Evolutionary conservation across 768 basidiomycete genomes (phyloP).

Genomic region (Phlegmacium glaucopus): DNA sequence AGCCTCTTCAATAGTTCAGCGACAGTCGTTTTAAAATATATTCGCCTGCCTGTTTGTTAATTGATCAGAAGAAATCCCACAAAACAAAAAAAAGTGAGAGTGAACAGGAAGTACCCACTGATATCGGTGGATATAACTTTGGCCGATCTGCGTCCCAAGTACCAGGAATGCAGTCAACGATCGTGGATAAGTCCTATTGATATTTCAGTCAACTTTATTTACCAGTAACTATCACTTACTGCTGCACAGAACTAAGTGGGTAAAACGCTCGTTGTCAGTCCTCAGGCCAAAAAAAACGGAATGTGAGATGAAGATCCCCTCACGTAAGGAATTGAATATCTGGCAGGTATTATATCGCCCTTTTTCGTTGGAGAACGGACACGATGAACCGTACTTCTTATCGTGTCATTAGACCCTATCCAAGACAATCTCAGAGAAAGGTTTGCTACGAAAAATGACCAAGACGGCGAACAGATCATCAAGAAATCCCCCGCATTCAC

Average conservation of each 20-base stretch:
- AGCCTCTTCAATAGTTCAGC: not conserved
- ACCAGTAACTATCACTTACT: conserved; percentile 17
- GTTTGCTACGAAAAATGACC: too few relatives aligned
- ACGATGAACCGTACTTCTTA: conserved; percentile 51
- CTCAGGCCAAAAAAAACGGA: not conserved
- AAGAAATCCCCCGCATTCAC: conserved; percentile 52
- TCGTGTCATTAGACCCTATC: conserved; percentile 41
- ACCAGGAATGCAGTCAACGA: conserved; percentile 50
- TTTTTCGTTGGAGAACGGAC: conserved; percentile 41
- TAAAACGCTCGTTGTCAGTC: not conserved
- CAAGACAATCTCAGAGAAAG: not conserved
- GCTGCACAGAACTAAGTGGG: conserved; percentile 27
- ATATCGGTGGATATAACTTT: conserved; percentile 48
- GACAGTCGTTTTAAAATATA: not conserved
- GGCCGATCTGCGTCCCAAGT: conserved; percentile 43
- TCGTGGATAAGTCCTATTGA: conserved; percentile 35
- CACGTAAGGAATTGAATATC: conserved; percentile 65
- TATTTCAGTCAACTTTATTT: not conserved
- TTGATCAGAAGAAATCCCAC: not conserved
- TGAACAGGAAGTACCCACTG: conserved; percentile 21
- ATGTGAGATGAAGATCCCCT: conserved; percentile 19
- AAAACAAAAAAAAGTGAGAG: not conserved
- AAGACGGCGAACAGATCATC: conserved; percentile 39
- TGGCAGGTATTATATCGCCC: conserved; percentile 37
- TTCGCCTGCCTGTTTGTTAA: not conserved